phyloP scores from a whole-genome alignment of 2,329 filamentous ascomycete species.

The Pyrenophora tritici-repentis region DNA sequence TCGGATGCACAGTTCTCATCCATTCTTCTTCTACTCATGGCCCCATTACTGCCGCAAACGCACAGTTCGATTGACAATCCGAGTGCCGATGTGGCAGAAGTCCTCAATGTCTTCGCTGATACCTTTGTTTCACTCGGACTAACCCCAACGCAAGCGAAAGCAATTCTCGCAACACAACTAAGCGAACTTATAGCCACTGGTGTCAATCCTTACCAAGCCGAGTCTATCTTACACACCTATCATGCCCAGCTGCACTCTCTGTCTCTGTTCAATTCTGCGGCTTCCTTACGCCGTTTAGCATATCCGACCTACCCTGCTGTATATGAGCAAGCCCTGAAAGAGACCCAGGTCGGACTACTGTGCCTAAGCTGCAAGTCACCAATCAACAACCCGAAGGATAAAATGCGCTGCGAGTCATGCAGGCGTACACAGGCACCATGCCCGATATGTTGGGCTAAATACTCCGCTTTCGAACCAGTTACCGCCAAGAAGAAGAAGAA shows the following conservation, averaged over 20 bases:
- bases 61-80: slow-evolving; percentile 37
- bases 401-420: slow-evolving; percentile 59
- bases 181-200: slow-evolving; percentile 50
- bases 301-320: slow-evolving; percentile 61
- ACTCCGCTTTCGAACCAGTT: slow-evolving; percentile 48
- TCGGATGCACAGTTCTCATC: slow-evolving; percentile 55
- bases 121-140: slow-evolving; percentile 47
- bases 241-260: slow-evolving; percentile 59
- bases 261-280: slow-evolving; percentile 57
- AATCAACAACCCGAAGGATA: slow-evolving; percentile 58
- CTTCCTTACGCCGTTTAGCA: slow-evolving; percentile 60
- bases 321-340: slow-evolving; percentile 61
- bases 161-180: slow-evolving; percentile 48
- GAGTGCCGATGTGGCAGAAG: slow-evolving; percentile 37
- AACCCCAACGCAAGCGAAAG: slow-evolving; percentile 46
- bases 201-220: slow-evolving; percentile 57
- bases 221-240: slow-evolving; percentile 61
- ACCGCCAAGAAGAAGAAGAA: slow-evolving; percentile 40
- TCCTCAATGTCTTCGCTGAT: slow-evolving; percentile 48
- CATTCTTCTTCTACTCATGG: slow-evolving; percentile 53
- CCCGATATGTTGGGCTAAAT: slow-evolving; percentile 52
- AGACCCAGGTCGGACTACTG: slow-evolving; percentile 59
- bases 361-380: slow-evolving; percentile 63
- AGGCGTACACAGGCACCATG: slow-evolving; percentile 49
- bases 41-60: slow-evolving; percentile 52